Percentiles rank a stretch among this genome's conserved stretches.
These are phyloP conservation scores for Areca catechu DNA, from an alignment of 176 grass and related monocot species.

Conservation along the genomic window DNA sequence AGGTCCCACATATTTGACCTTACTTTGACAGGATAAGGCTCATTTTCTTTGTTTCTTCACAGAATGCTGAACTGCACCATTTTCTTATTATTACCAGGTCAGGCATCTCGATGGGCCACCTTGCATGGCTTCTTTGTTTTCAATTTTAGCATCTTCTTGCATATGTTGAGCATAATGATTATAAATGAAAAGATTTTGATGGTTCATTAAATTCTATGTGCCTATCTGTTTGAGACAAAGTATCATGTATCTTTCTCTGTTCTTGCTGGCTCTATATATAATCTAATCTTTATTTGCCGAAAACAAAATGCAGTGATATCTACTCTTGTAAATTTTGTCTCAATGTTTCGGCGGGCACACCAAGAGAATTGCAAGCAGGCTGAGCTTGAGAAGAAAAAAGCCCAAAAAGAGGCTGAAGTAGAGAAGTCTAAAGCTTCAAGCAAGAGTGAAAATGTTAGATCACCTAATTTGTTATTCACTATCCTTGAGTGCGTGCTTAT, in stretches of 20 bases:
- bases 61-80: no score
- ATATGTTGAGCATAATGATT: no score
- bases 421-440: conserved; percentile 51
- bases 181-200: no score
- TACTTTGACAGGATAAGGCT: no score
- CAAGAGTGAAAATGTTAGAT: conserved; percentile 35
- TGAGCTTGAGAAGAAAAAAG: conserved; percentile 91
- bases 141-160: no score
- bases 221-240: neutral
- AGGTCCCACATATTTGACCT: no score
- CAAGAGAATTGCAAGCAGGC: conserved; percentile 91
- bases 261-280: neutral
- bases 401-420: conserved; percentile 66
- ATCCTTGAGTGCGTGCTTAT: neutral
- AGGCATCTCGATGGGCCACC: no score
- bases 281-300: neutral
- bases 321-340: conserved; percentile 78
- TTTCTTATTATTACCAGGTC: no score
- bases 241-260: neutral
- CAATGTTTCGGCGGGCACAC: conserved; percentile 78
- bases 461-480: conserved; percentile 9
- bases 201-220: no score
- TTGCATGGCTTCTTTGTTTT: no score
- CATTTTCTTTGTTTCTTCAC: no score
- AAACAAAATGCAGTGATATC: conserved; percentile 52